Conservation (phyloP, 2,329 filamentous ascomycete genomes). For the Passalora sequoiae region DNA sequence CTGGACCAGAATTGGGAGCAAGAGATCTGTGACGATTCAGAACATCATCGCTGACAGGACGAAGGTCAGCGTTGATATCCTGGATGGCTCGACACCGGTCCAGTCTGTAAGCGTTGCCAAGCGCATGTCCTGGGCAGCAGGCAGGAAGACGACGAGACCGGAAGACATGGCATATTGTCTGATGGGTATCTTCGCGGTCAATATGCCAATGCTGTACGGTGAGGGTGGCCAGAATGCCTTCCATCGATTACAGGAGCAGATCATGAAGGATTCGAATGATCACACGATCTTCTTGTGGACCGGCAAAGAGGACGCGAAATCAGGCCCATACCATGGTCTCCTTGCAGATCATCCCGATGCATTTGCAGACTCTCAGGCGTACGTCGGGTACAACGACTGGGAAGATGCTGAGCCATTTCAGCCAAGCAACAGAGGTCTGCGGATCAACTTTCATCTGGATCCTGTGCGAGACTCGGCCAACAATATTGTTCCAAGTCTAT, state of each 20-base stretch:
- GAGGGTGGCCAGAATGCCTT: slow-evolving; percentile 13
- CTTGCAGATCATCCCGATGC: slow-evolving; percentile 25
- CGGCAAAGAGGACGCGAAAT: slow-evolving; percentile 6
- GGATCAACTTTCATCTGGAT: slow-evolving; percentile 15
- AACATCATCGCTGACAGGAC: neutral
- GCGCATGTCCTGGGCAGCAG: slow-evolving; percentile 19
- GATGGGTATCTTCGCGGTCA: slow-evolving; percentile 42
- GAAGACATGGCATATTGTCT: slow-evolving; percentile 46
- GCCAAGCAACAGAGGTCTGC: slow-evolving; percentile 17
- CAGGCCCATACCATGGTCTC: slow-evolving; percentile 8
- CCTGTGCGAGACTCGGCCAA: slow-evolving; percentile 8
- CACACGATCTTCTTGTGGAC: slow-evolving; percentile 17
- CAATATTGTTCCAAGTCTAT: slow-evolving; percentile 8
- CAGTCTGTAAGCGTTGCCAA: slow-evolving; percentile 6
- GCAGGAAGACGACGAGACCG: slow-evolving; percentile 13
- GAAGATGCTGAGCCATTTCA: slow-evolving; percentile 23
- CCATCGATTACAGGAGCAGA: slow-evolving; percentile 10
- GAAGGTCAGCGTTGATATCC: neutral
- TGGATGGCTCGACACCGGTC: neutral
- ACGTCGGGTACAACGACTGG: slow-evolving; percentile 33
- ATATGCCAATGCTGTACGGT: slow-evolving; percentile 31
- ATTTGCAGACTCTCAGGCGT: slow-evolving; percentile 38
- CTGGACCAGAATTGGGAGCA: slow-evolving; percentile 6
- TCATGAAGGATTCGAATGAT: slow-evolving; percentile 15
- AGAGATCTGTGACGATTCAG: neutral